These are phyloP conservation scores for Mycena leptocephala DNA, from an alignment of 768 basidiomycete species.

Conservation along the genomic window DNA sequence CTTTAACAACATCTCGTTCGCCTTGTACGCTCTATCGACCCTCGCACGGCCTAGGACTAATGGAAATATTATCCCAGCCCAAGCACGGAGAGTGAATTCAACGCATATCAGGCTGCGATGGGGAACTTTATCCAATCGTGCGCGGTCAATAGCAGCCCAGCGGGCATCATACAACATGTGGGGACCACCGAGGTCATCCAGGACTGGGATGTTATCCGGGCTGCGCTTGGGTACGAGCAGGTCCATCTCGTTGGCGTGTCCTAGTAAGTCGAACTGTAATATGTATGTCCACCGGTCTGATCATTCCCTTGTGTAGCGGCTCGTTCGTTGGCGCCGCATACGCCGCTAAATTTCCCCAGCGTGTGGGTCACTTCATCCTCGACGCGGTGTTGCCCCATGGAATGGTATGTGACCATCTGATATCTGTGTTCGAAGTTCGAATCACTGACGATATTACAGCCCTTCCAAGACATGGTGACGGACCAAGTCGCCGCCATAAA, in stretches of 20 bases:
- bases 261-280: conserved; percentile 20
- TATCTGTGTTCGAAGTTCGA: neutral
- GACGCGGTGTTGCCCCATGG: conserved; percentile 38
- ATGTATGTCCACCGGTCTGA: neutral
- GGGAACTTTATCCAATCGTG: conserved; percentile 27
- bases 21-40: conserved; percentile 12
- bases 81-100: conserved; percentile 27
- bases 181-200: conserved; percentile 36
- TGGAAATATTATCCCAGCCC: conserved; percentile 7
- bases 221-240: conserved; percentile 32
- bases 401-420: conserved; percentile 20
- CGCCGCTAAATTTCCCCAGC: conserved; percentile 26
- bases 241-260: conserved; percentile 31
- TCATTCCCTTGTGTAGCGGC: conserved; percentile 17
- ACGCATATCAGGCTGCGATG: conserved; percentile 25
- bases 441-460: neutral
- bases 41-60: neutral
- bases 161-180: conserved; percentile 34
- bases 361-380: conserved; percentile 33
- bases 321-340: conserved; percentile 36
- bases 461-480: conserved; percentile 27
- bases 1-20: conserved; percentile 28
- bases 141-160: conserved; percentile 27
- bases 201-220: conserved; percentile 36
- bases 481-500: conserved; percentile 35